Conservation (phyloP, 768 basidiomycete genomes). For the Melanogaster broomeanus region DNA sequence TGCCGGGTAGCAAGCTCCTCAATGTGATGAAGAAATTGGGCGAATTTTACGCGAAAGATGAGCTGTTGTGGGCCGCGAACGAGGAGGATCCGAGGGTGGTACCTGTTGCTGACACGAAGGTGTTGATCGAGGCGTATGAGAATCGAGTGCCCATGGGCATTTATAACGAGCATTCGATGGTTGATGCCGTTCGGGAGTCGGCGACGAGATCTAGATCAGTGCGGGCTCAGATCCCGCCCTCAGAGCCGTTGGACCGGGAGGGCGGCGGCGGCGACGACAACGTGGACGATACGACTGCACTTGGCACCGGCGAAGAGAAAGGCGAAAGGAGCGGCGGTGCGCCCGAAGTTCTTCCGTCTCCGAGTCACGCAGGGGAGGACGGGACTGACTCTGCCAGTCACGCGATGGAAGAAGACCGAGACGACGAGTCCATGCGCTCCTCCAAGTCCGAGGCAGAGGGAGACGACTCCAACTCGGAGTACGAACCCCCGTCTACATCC, state of each 20-base stretch:
- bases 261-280: neutral
- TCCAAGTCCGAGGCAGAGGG: neutral
- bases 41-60: constrained; percentile 12
- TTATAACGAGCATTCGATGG: neutral
- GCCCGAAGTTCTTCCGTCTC: neutral
- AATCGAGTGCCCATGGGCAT: neutral
- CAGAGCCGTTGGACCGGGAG: no score
- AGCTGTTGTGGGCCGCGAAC: constrained; percentile 23
- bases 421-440: neutral
- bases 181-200: neutral
- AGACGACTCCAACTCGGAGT: neutral
- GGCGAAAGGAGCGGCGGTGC: neutral
- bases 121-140: constrained; percentile 14
- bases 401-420: neutral
- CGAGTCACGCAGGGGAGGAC: neutral
- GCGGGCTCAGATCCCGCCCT: no score
- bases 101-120: constrained; percentile 15
- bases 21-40: constrained; percentile 9
- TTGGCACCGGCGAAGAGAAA: neutral
- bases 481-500: neutral
- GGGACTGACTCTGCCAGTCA: neutral
- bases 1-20: constrained; percentile 23
- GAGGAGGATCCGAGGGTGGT: constrained; percentile 23
- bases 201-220: no score
- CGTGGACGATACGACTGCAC: neutral